Conservation (phyloP, 169 alveolate genomes). For the Eimeria necatrix region DNA sequence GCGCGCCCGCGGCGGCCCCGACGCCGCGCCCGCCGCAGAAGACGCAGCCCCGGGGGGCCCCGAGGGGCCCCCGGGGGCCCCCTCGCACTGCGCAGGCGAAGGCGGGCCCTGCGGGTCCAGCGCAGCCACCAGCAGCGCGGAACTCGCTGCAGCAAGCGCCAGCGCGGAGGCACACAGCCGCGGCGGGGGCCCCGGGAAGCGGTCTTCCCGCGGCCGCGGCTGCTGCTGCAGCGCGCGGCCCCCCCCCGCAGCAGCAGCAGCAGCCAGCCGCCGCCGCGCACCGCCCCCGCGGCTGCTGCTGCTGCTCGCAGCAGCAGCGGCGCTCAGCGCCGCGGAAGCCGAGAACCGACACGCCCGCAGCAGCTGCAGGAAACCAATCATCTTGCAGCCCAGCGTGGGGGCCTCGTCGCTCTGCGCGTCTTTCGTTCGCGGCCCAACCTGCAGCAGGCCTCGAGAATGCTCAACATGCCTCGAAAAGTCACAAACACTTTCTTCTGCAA, state of each 20-base stretch:
- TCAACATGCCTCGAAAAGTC: no score
- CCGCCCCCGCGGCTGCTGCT: not conserved
- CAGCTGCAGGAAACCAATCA: conserved; percentile 49
- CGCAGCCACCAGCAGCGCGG: not conserved
- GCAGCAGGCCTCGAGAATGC: no score
- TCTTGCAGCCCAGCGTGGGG: not conserved
- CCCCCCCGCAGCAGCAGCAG: not conserved
- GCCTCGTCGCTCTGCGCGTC: conserved; percentile 24
- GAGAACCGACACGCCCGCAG: conserved; percentile 33
- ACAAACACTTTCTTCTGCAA: no score
- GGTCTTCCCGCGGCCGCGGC: not conserved
- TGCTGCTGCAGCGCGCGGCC: not conserved
- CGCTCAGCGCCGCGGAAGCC: not conserved
- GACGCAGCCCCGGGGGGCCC: not conserved
- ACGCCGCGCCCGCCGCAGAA: no score
- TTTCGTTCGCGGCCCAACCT: no score
- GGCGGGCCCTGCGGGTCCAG: not conserved
- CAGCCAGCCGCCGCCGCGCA: not conserved
- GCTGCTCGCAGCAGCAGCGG: not conserved
- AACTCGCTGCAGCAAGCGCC: conserved; percentile 14
- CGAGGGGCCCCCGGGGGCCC: not conserved
- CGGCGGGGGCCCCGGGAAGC: not conserved
- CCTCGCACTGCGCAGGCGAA: not conserved
- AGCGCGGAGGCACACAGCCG: not conserved
- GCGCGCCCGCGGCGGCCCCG: not conserved